Evolutionary conservation across 345 rosid species (phyloP), one percentile per base, ranked within the genome.

Genomic region (Citrus hindsii): DNA sequence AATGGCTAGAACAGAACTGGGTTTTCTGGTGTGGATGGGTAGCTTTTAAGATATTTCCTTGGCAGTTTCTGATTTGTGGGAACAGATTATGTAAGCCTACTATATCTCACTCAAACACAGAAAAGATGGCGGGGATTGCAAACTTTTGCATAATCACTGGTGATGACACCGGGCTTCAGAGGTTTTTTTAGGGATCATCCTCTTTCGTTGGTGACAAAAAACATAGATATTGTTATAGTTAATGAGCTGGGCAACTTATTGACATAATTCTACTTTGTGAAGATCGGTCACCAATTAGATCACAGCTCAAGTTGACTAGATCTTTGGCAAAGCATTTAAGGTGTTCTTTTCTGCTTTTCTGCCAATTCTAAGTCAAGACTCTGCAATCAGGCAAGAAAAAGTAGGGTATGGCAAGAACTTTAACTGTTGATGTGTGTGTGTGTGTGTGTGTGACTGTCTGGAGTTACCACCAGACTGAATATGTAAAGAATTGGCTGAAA

Each of bases 331-430:
- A 71, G 55, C 38, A 51, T 28, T 38, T 38, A 7, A 67, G 3
- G 51, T n/a, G 9, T 67, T 18, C 73, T 69, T 69, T 58, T 70
- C 61, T 73, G 67, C 53, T 38, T 58, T n/a, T 13, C 58, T 59
- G 27, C 33, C 16, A 21, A 40, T 12, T 61, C 6, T 12, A 22
- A 73, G 25, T 33, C 38, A 18, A 24, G 30, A 56, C 3, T 13
- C 51, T 35, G 19, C 58, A 35, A 38, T 56, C 67, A 58, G 66
- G 76, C 55, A 73, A 73, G 35, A 58, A 38, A 71, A 73, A 73
- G 40, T 9, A 13, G 6, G 59, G 59, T 40, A 16, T 74, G 18
- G 58, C 56, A 13, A 21, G 14, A 60, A 60, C 28, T 56, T 28
- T 56, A 9, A 22, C 14, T 3, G n/a, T 32, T 10, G 14, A 46